Percentiles rank a stretch among this genome's conserved stretches.
Conservation (phyloP, 192 early-diverging fungal species). For the Backusella psychrophila region DNA sequence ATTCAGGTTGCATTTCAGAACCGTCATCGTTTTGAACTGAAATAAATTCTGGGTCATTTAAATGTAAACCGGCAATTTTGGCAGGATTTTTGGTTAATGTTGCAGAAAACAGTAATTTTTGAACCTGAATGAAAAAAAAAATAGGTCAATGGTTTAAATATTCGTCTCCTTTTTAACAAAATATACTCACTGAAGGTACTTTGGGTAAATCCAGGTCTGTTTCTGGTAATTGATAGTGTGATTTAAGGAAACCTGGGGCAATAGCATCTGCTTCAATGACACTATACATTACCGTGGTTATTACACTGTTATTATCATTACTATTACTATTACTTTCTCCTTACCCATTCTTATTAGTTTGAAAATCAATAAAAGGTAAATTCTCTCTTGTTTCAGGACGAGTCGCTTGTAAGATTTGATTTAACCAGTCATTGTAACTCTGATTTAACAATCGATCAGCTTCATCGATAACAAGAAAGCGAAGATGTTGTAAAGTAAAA, state of each 20-base stretch:
- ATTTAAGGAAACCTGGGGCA: constrained; percentile 41
- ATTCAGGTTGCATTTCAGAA: constrained; percentile 44
- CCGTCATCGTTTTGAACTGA: constrained; percentile 51
- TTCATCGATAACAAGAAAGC: constrained; percentile 94
- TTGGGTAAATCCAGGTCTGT: constrained; percentile 52
- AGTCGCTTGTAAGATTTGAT: constrained; percentile 63
- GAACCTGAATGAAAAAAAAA: constrained; percentile 51
- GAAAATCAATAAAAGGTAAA: constrained; percentile 3
- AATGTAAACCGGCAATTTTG: constrained; percentile 82
- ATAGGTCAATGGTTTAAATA: no score
- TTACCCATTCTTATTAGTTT: constrained; percentile 20
- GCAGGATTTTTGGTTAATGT: constrained; percentile 92
- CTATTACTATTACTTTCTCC: not conserved
- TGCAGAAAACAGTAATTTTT: constrained; percentile 95
- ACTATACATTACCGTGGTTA: constrained; percentile 12
- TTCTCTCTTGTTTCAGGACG: constrained; percentile 26
- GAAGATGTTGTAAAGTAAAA: constrained; percentile 88
- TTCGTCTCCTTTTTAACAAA: not conserved
- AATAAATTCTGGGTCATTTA: constrained; percentile 83
- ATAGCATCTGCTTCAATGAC: constrained; percentile 50
- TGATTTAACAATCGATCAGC: constrained; percentile 93
- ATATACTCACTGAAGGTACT: constrained; percentile 32
- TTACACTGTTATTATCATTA: not conserved
- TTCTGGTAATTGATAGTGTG: constrained; percentile 42
- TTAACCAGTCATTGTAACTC: constrained; percentile 91